These are phyloP conservation scores for Candida pseudoviswanathii DNA, from an alignment of 1,139 yeast species.

Conservation along the genomic window DNA sequence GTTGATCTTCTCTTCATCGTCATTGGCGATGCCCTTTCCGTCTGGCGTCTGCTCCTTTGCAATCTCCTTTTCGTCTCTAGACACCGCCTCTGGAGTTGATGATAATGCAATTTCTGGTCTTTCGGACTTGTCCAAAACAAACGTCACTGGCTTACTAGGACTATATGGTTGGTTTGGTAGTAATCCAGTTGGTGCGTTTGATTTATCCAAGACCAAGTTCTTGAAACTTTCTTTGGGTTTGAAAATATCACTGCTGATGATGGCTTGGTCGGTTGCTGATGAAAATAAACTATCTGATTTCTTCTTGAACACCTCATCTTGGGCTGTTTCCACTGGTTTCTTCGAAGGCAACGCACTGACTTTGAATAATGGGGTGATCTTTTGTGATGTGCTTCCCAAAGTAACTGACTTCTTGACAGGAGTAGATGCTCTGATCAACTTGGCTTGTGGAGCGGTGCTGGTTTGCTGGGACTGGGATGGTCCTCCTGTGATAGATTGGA, in stretches of 20 bases:
- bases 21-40: constrained; percentile 19
- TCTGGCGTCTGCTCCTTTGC: constrained; percentile 3
- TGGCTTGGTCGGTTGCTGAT: constrained; percentile 62
- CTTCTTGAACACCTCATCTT: constrained; percentile 19
- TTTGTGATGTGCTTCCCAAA: constrained; percentile 62
- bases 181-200: constrained; percentile 19
- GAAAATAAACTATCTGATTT: constrained; percentile 24
- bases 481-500: constrained; percentile 42
- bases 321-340: constrained; percentile 17
- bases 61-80: constrained; percentile 12
- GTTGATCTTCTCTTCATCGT: constrained; percentile 12
- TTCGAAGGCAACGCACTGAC: constrained; percentile 22
- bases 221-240: constrained; percentile 64
- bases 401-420: constrained; percentile 54
- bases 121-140: constrained; percentile 24
- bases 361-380: constrained; percentile 49
- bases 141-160: constrained; percentile 39
- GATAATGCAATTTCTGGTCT: constrained; percentile 10
- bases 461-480: constrained; percentile 19
- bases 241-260: constrained; percentile 71
- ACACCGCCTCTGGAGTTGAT: constrained; percentile 15
- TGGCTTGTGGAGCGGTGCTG: constrained; percentile 48
- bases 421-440: constrained; percentile 46
- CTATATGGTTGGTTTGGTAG: constrained; percentile 13
- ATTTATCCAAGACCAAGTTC: constrained; percentile 57